Base-by-base conservation (phyloP, 2,329 filamentous ascomycete species). In the Purpureocillium lavendulum region DNA sequence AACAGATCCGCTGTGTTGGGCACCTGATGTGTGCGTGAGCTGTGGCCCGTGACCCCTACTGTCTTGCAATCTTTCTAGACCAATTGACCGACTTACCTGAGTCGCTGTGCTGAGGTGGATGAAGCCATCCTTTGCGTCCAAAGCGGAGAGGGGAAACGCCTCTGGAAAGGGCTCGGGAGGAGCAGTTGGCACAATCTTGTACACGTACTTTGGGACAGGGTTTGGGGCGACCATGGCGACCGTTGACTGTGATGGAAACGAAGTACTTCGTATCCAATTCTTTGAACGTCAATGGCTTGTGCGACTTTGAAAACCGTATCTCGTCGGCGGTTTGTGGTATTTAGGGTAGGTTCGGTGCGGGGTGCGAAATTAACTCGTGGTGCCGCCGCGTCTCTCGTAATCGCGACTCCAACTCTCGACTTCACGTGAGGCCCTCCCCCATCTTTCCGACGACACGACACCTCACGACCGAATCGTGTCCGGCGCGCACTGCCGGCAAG, bases 41-140 rank as follows among this genome's bases (percentile, higher is more conserved):
- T 42, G 17, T n/a, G n/a, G n/a, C n/a, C n/a, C n/a, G n/a, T n/a
- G n/a, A n/a, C n/a, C 29, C 16, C 18, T 3, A 11, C 15, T 8
- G 24, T 4, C 6, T 6, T 28, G 30, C 33, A 35, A n/a, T 35
- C 17, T n/a, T 13, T 33, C 15, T 2, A 13, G 26, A 15, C 15
- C 10, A 4, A 12, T 14, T 16, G 1, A n/a, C 13, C 11, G 30
- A 44, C 53, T 49, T 52, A 73, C 73, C 62, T 81, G 77, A 30
- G 59, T 58, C 2, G 70, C 65, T 0, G 70, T 74, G 52, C 76
- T 80, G 13, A 82, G 56, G 48, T 82, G 77, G 26, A 82, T 62
- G 56, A 77, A 82, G 36, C 76, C 76, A 51, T 81, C 77, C 29
- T 71, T 66, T 46, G 59, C 57, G 55, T 82, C 77, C 33, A 80